Evolutionary conservation across 1,139 yeast genomes (phyloP).

Genomic region (Blastobotrys serpentis): DNA sequence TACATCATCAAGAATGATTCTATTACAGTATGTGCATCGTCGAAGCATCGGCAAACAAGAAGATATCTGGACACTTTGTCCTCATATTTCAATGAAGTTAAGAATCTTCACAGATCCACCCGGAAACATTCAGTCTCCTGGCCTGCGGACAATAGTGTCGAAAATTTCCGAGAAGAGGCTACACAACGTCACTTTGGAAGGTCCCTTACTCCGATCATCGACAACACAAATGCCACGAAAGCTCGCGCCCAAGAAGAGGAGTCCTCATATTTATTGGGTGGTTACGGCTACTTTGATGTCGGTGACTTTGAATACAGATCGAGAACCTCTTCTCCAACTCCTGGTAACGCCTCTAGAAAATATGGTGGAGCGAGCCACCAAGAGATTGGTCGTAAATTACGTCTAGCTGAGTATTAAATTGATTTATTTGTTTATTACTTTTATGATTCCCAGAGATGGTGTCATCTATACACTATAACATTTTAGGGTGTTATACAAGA

Average conservation of each 20-base stretch:
- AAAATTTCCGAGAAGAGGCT: background rate
- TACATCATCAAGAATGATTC: constrained; percentile 85
- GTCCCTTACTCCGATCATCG: constrained; percentile 22
- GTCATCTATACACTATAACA: no score
- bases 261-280: constrained; percentile 61
- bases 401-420: constrained; percentile 65
- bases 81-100: constrained; percentile 64
- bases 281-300: constrained; percentile 75
- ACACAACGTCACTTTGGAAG: constrained; percentile 26
- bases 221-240: constrained; percentile 12
- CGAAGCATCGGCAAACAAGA: constrained; percentile 86
- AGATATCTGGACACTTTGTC: constrained; percentile 76
- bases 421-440: no score
- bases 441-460: no score
- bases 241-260: constrained; percentile 33
- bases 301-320: constrained; percentile 63
- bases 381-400: constrained; percentile 69
- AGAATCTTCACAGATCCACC: constrained; percentile 42
- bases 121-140: constrained; percentile 15
- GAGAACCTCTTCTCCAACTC: constrained; percentile 69
- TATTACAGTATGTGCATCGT: constrained; percentile 80
- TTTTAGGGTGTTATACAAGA: no score
- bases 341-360: constrained; percentile 42
- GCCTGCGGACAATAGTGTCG: constrained; percentile 3
- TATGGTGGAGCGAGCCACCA: constrained; percentile 21